These are phyloP conservation scores for Naganishia cerealis DNA, from an alignment of 1,284 basidiomycete genomes.

Conservation along the genomic window DNA sequence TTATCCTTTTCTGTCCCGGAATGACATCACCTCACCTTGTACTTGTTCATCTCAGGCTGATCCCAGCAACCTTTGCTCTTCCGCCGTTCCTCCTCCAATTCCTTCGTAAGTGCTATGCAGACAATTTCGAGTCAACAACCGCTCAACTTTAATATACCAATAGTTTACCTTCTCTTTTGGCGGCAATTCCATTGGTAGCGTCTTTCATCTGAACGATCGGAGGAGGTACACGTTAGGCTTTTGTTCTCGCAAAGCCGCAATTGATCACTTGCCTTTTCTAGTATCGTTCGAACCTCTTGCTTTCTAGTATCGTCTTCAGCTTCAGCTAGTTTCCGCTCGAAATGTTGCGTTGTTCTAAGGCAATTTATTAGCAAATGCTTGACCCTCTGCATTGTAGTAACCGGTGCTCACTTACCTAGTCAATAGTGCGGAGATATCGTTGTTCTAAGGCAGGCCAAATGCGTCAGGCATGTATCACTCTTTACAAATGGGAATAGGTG, in stretches of 20 bases:
- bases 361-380: not conserved
- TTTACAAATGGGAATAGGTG: not conserved
- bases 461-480: not conserved
- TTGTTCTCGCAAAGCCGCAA: not conserved
- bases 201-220: conserved; percentile 5
- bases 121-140: not conserved
- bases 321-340: conserved; percentile 14
- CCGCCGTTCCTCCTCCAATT: conserved; percentile 17
- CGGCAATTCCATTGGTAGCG: not conserved
- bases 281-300: not conserved
- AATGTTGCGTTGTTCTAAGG: conserved; percentile 15
- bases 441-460: not conserved
- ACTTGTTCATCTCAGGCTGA: conserved; percentile 10
- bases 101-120: conserved; percentile 1
- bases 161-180: conserved; percentile 10
- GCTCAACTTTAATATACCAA: not conserved
- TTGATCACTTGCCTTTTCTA: conserved; percentile 10
- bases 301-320: conserved; percentile 2
- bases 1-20: no score
- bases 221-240: not conserved
- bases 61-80: conserved; percentile 24
- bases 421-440: conserved; percentile 11
- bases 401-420: not conserved
- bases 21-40: conserved; percentile 7
- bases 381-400: not conserved